Conservation (phyloP, 208 protist species). For the Borovskyia barvae region DNA sequence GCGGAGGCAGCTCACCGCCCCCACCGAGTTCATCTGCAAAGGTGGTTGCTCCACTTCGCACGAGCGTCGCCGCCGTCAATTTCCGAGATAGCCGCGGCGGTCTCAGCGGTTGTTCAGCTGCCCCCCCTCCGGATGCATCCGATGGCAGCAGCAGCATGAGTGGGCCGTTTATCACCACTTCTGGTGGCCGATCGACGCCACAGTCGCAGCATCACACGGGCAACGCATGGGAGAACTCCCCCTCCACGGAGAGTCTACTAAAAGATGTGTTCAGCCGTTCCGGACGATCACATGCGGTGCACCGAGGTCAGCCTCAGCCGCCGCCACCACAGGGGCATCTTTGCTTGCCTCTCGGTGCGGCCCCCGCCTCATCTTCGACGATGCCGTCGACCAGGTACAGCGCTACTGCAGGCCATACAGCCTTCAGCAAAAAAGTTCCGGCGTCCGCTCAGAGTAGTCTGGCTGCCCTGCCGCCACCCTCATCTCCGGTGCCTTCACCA, state of each 20-base stretch:
- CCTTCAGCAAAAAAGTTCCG: too few species aligned
- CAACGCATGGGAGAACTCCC: conserved; percentile 9
- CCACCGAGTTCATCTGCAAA: conserved; percentile 7
- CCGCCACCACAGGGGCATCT: too few species aligned
- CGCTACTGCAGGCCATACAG: too few species aligned
- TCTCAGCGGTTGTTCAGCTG: neutral
- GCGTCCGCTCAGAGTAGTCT: too few species aligned
- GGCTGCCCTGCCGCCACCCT: conserved; percentile 7
- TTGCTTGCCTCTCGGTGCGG: too few species aligned
- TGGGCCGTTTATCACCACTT: neutral
- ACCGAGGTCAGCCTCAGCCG: too few species aligned
- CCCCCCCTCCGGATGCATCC: neutral
- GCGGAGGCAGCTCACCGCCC: neutral
- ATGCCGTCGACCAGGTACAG: too few species aligned
- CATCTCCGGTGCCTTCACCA: neutral
- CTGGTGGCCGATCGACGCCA: too few species aligned
- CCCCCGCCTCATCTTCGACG: too few species aligned
- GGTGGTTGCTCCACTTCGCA: conserved; percentile 19
- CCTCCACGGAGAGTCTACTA: conserved; percentile 21
- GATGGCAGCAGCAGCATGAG: neutral
- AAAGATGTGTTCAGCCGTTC: conserved; percentile 6
- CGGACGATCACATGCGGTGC: too few species aligned
- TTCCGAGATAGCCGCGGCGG: conserved; percentile 1
- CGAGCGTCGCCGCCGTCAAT: conserved; percentile 23
- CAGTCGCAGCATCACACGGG: conserved; percentile 1